These are phyloP conservation scores for Henckelia pumila DNA, from an alignment of 257 asterid genomes.

Conservation along the genomic window DNA sequence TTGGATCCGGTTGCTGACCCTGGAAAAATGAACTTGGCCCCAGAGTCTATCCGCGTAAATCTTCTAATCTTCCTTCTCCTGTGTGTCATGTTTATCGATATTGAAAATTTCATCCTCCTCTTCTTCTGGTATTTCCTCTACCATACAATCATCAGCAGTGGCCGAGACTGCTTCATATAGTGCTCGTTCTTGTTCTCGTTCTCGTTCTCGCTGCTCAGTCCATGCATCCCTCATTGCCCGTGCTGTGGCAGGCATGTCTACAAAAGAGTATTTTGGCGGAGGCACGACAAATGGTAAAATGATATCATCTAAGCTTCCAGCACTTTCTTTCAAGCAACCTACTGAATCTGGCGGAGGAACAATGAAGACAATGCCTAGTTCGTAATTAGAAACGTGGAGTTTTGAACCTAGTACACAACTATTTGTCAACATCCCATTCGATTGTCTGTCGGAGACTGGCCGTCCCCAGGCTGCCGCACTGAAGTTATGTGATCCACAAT, in stretches of 20 bases:
- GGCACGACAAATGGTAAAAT: constrained; percentile 70
- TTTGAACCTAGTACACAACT: constrained; percentile 60
- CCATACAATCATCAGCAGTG: constrained; percentile 30
- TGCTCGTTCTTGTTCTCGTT: constrained; percentile 24
- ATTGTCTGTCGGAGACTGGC: constrained; percentile 47
- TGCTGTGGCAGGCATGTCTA: constrained; percentile 71
- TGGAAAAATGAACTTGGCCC: constrained; percentile 57
- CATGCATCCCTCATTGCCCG: constrained; percentile 75
- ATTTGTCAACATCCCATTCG: constrained; percentile 23
- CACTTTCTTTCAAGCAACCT: constrained; percentile 23
- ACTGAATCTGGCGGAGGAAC: constrained; percentile 52
- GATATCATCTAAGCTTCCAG: constrained; percentile 58
- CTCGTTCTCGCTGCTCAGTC: constrained; percentile 35
- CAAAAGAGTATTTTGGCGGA: constrained; percentile 63
- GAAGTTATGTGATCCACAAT: constrained; percentile 83
- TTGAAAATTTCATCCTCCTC: constrained; percentile 54
- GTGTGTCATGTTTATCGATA: constrained; percentile 25
- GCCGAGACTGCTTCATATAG: constrained; percentile 29
- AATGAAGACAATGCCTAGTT: constrained; percentile 68
- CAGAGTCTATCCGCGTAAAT: constrained; percentile 77
- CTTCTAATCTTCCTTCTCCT: constrained; percentile 74
- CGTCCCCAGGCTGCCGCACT: constrained; percentile 98
- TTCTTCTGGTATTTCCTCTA: constrained; percentile 49
- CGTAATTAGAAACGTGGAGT: constrained; percentile 77
- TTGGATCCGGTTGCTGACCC: not conserved